Evolutionary conservation across 805 yeast species (phyloP), one percentile per base, ranked within the genome.

Genomic region (Millerozyma miso): DNA sequence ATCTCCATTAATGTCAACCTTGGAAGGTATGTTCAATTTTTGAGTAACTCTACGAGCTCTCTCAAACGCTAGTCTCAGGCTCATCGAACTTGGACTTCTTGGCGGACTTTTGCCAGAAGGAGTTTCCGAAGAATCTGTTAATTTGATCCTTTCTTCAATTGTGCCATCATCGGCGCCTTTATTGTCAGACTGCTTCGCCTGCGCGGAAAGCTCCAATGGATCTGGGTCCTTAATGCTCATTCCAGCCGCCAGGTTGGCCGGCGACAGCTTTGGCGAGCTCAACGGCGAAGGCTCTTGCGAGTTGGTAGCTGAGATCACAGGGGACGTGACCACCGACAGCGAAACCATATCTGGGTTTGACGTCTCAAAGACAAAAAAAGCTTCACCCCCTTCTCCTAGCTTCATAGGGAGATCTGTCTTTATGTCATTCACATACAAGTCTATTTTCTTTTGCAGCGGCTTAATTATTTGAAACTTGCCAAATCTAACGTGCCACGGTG

Each of bases 331-430:
- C 49, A 88, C 74, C 45, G 85, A 85, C 42, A 74, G 71, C 1
- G 97, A 96, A 18, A 93, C 82, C 45, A 78, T 76, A 31, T 67
- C 68, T 7, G 62, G 56, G 35, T 75, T 77, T 33, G 75, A 76
- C 1, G 97, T 85, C 56, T 89, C 96, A 66, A 93, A 91, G 34
- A 93, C 98, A 58, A 93, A 93, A 60, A 89, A 89, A 0, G 98
- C 99, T 63, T 93, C 99, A 12, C 99, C 99, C 5, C 95, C 96
- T 47, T 93, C 99, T 13, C 97, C 96, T 36, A 93, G 69, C 62
- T 93, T 93, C 98, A 93, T 93, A 6, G 96, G 97, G 38, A 91
- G 68, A 52, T 87, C 83, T 0, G 95, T 85, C 37, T 80, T 73
- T 46, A 76, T 76, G 31, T 85, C 97, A 64, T 93, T 93, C 33